Evolutionary conservation across 441 rosid species (phyloP), one percentile per base, ranked within the genome.

Genomic region (Dalechampia spathulata): DNA sequence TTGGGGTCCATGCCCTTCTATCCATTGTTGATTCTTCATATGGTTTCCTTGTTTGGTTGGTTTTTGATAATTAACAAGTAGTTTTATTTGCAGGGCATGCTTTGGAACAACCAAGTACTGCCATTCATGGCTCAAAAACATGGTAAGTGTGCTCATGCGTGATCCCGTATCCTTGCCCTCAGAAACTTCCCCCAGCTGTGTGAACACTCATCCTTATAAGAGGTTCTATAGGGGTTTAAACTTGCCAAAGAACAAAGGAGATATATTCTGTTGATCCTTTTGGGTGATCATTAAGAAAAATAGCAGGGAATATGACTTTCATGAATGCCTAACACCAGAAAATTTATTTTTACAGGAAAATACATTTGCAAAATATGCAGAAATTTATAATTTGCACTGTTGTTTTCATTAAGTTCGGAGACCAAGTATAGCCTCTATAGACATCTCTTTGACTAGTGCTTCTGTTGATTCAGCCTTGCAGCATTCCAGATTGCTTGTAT

Each of bases 71-170:
- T 27, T 34, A 4, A 53, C 16, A 32, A 41, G 14, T 30, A 9
- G 52, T 60, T 48, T 21, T 38, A 26, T 25, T 63, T 64, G 34
- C 78, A 88, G 94, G 79, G 96, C 86, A 40, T 87, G 96, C 63
- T 87, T 85, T 79, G 96, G 96, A 63, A 87, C 96, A 55, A 85
- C 94, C 13, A 85, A 87, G 60, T 87, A 87, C 49, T 87, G 94
- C 53, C 96, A 87, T 78, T 82, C 90, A 64, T 87, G 96, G 96
- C 77, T 87, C 60, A 83, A 87, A 74, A 87, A 78, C 76, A 61
- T 72, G 83, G 96, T 87, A 77, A 48, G 78, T 15, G n/a, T 60
- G 58, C 13, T 41, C 43, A 62, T 41, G n/a, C 32, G 28, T 41
- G 45, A 6, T 9, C 21, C 16, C 14, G 7, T 1, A n/a, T 6